Evolutionary conservation across 257 asterid genomes (phyloP), one percentile per base, ranked within the genome.

Genomic region (Forsythia suspensa): DNA sequence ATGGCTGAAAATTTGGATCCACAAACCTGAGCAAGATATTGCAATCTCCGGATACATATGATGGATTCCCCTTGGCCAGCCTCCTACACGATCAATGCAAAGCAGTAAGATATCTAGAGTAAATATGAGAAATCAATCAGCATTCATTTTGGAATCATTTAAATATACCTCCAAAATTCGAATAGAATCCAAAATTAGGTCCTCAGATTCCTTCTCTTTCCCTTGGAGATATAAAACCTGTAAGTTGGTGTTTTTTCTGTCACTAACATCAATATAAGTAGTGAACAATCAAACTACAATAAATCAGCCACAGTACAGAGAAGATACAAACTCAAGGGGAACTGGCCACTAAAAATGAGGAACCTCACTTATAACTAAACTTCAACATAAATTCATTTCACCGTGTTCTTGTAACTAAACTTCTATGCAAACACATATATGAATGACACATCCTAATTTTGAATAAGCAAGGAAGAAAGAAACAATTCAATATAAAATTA

Each of bases 191-290:
- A 51, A 59, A 76, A 93, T 82, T 80, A 95, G 87, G 82, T 89
- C 97, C 84, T 86, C 94, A 59, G 97, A 86, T 63, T 89, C 97
- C 84, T 87, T 88, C 85, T 86, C 90, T 79, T 91, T 86, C 80
- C 98, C 97, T 85, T 84, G 89, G 65, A 92, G 91, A 84, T 87
- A 77, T 73, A 93, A 75, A 65, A 93, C 97, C 98, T 95, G 94
- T 41, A 84, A 51, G 77, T 76, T 55, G 6, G 6, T 48, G 36
- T 20, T 36, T 68, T 70, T 68, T 68, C n/a, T 48, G 76, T 76
- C 84, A 80, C 51, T 73, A 42, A 12, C 37, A 69, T 9, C 43
- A 42, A 55, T 36, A 57, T 51, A 29, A 29, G 34, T 24, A 43
- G n/a, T 20, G 41, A 73, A 5, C 36, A 48, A 11, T 5, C 24